Base-by-base conservation (phyloP, 2,329 filamentous ascomycete species). In the Myriosclerotinia scirpicola region DNA sequence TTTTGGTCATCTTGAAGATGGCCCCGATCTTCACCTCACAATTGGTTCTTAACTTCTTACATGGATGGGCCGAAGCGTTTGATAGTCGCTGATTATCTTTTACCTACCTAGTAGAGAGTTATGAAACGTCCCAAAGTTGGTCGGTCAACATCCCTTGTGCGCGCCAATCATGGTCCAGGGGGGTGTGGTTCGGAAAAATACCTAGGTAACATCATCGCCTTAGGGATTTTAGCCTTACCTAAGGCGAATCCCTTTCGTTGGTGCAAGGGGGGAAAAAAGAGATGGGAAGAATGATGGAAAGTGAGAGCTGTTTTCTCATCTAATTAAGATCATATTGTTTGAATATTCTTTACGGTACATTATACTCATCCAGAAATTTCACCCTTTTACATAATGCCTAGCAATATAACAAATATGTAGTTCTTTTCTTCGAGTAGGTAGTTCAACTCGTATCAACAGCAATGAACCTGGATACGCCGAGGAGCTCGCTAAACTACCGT, bases 121-220 rank as follows among this genome's bases (percentile, higher is more conserved):
- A 50, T 65, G 62, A 65, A 65, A 65, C 62, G 42, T 52, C 53
- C 53, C 40, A 56, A 64, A 53, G 55, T 59, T 40, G 40, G 55
- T 59, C 42, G 55, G 42, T 36, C 42, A 36, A 48, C 20, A 48
- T 14, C 34, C 22, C 56, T 59, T 59, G 30, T 59, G 56, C 56
- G 42, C 42, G 42, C 17, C 17, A 59, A 26, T 26, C 26, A 38
- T 60, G 30, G 58, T 15, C 44, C 9, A 4, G 34, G 42, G 55
- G 55, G 42, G 12, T 9, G n/a, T 50, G 44, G 58, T 44, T 60
- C 30, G 20, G 30, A 17, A 36, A 48, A 60, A 60, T 26, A n/a
- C n/a, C n/a, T n/a, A n/a, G n/a, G n/a, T 60, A 36, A 22, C 56
- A 60, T 60, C 56, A 60, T 60, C 46, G n/a, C 20, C n/a, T 59